phyloP scores from a whole-genome alignment of 1,284 basidiomycete species.

The Trichosporon ovoides region DNA sequence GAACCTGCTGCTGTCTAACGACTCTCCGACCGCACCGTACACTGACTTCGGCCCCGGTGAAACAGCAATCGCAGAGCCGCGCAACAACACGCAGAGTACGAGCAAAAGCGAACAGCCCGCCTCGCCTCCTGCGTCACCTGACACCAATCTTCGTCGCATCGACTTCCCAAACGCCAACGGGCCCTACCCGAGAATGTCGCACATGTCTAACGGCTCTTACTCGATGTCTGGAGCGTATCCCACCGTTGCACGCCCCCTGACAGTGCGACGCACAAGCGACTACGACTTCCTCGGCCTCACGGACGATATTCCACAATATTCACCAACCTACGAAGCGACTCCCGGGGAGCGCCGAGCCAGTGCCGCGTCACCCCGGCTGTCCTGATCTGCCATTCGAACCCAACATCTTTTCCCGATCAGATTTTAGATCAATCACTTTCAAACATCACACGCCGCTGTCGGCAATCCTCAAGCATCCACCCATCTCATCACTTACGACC shows the following conservation, averaged over 20 bases:
- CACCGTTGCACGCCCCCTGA: constrained; percentile 5
- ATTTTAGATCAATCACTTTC: background rate
- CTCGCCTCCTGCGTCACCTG: background rate
- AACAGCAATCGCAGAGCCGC: background rate
- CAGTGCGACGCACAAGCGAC: background rate
- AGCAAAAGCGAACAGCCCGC: background rate
- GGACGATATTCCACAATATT: background rate
- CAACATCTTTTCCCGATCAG: too few relatives aligned
- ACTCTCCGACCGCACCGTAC: background rate
- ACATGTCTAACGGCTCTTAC: background rate
- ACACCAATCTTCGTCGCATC: background rate
- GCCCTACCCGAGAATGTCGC: background rate
- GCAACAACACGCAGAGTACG: background rate
- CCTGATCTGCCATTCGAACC: too few relatives aligned
- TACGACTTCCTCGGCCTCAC: constrained; percentile 11
- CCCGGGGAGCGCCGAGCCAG: too few relatives aligned
- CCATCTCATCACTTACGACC: too few relatives aligned
- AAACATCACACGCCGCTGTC: too few relatives aligned
- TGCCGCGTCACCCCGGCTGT: too few relatives aligned
- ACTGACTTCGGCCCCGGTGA: constrained; percentile 1
- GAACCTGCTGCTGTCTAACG: constrained; percentile 1
- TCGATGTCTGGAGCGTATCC: constrained; percentile 33
- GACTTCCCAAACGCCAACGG: background rate
- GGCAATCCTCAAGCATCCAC: too few relatives aligned
- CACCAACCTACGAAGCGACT: background rate